These are phyloP conservation scores for Colletotrichum sp. DNA, from an alignment of 2,329 filamentous ascomycete species.

Conservation along the genomic window DNA sequence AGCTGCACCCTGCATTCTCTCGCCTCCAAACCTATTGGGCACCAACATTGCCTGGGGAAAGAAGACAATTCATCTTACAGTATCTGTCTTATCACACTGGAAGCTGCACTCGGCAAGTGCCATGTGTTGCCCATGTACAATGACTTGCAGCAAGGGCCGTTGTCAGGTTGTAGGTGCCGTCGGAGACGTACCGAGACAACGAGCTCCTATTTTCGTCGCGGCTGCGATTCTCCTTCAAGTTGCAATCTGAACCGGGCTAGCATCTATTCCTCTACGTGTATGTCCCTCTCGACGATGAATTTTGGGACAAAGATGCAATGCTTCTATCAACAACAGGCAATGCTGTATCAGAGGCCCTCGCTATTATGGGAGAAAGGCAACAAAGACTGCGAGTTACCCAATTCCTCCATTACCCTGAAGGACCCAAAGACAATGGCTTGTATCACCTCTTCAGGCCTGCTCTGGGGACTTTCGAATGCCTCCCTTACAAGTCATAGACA, in stretches of 20 bases:
- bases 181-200: background rate
- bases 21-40: background rate
- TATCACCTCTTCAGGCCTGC: background rate
- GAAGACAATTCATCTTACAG: background rate
- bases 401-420: background rate
- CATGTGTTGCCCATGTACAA: slow-evolving; percentile 6
- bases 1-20: slow-evolving; percentile 6
- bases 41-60: background rate
- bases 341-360: background rate
- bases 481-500: background rate
- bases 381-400: background rate
- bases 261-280: too few species aligned
- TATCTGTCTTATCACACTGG: background rate
- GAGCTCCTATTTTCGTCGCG: background rate
- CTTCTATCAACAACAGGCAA: background rate
- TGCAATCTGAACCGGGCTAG: background rate
- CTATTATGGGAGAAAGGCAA: background rate
- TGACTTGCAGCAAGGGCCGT: slow-evolving; percentile 6
- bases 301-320: background rate
- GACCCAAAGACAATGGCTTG: background rate
- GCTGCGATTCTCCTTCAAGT: background rate
- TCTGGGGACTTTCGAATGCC: background rate
- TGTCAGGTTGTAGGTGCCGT: background rate
- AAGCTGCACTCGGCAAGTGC: background rate
- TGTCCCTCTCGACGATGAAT: background rate